Evolutionary conservation across 2,329 filamentous ascomycete species (phyloP).

Genomic region (Achaetomium macrosporum): DNA sequence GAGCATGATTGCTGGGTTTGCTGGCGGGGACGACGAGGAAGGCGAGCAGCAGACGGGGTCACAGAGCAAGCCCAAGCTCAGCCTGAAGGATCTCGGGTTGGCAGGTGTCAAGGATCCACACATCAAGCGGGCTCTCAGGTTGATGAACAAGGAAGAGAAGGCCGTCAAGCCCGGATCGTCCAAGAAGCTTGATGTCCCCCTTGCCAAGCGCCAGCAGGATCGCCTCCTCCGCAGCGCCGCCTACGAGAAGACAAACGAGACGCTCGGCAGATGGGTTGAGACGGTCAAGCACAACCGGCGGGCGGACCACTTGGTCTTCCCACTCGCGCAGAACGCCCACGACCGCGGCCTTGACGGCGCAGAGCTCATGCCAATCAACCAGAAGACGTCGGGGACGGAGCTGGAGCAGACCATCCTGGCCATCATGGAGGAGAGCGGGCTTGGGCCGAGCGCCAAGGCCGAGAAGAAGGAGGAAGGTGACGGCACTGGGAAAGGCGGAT

Average conservation of each 20-base stretch:
- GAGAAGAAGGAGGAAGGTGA: constrained; percentile 57
- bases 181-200: constrained; percentile 72
- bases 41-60: constrained; percentile 36
- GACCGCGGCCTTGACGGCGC: constrained; percentile 54
- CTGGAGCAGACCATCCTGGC: constrained; percentile 80
- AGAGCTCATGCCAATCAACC: constrained; percentile 59
- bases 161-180: constrained; percentile 50
- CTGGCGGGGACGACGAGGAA: constrained; percentile 56
- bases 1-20: constrained; percentile 63
- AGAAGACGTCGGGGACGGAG: constrained; percentile 65
- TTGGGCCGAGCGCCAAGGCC: constrained; percentile 46
- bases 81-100: constrained; percentile 67
- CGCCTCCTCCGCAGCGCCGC: constrained; percentile 74
- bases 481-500: constrained; percentile 48
- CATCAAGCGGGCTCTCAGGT: constrained; percentile 73
- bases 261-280: constrained; percentile 83
- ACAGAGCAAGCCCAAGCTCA: constrained; percentile 58
- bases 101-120: constrained; percentile 65
- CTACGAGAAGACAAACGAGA: constrained; percentile 87
- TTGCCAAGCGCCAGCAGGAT: constrained; percentile 82
- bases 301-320: constrained; percentile 86
- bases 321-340: constrained; percentile 66
- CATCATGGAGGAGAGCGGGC: constrained; percentile 84
- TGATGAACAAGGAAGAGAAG: constrained; percentile 60
- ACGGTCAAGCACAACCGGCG: constrained; percentile 91